Evolutionary conservation across 2,329 filamentous ascomycete species (phyloP).

Genomic region (Didymella sp.): DNA sequence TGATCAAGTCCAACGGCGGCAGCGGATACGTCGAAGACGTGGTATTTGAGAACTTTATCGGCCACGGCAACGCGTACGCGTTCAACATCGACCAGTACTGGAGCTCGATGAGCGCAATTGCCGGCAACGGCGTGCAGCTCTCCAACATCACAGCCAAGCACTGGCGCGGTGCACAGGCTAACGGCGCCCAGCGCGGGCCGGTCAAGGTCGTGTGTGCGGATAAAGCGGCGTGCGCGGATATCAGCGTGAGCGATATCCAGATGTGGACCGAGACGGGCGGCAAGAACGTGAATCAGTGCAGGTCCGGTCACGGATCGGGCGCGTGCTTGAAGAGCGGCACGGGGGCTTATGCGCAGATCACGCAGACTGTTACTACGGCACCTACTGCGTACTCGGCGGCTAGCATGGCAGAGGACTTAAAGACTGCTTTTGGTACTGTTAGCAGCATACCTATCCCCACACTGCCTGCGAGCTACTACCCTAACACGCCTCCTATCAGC

Average conservation of each 20-base stretch:
- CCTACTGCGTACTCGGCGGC: slow-evolving; percentile 50
- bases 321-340: slow-evolving; percentile 54
- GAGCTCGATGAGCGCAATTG: slow-evolving; percentile 51
- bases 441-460: slow-evolving; percentile 53
- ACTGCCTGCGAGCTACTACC: slow-evolving; percentile 52
- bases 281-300: slow-evolving; percentile 55
- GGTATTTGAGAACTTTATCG: slow-evolving; percentile 65
- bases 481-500: slow-evolving; percentile 45
- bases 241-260: slow-evolving; percentile 59
- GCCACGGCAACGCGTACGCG: slow-evolving; percentile 65
- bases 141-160: slow-evolving; percentile 61
- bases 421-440: slow-evolving; percentile 40
- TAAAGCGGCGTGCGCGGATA: slow-evolving; percentile 60
- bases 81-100: slow-evolving; percentile 64
- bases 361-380: slow-evolving; percentile 44
- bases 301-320: slow-evolving; percentile 58
- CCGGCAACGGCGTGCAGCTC: slow-evolving; percentile 61
- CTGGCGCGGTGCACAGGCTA: slow-evolving; percentile 62
- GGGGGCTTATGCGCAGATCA: slow-evolving; percentile 42
- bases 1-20: slow-evolving; percentile 68
- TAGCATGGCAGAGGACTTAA: slow-evolving; percentile 46
- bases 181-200: slow-evolving; percentile 61
- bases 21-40: slow-evolving; percentile 60
- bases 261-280: slow-evolving; percentile 61
- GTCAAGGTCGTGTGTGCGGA: slow-evolving; percentile 62